Conservation (phyloP, 2,329 filamentous ascomycete species). For the Lachnellula arida region DNA sequence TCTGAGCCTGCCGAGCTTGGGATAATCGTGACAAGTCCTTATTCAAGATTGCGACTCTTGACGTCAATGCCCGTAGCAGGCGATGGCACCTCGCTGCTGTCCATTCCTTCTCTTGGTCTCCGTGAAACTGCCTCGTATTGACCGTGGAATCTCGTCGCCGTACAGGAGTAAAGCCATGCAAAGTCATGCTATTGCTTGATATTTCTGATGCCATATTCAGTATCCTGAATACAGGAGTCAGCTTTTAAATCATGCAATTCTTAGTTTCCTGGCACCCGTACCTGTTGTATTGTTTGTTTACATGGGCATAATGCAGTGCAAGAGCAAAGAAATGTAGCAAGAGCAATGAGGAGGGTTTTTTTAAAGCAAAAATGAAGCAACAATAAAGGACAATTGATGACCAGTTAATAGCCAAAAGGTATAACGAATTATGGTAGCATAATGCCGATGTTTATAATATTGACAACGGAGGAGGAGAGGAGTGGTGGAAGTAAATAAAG, state of each 20-base stretch:
- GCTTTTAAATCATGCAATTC: not conserved
- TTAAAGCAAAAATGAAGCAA: not conserved
- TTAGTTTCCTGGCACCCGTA: not conserved
- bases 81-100: constrained; percentile 41
- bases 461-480: not conserved
- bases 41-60: constrained; percentile 38
- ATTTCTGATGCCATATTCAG: constrained; percentile 6
- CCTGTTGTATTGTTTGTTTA: constrained; percentile 12
- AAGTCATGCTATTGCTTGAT: constrained; percentile 1
- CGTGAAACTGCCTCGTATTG: constrained; percentile 15
- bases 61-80: constrained; percentile 39
- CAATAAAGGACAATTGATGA: too few species aligned
- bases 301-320: constrained; percentile 1
- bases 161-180: constrained; percentile 27
- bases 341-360: not conserved
- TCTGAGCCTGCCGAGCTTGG: not conserved
- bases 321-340: constrained; percentile 1
- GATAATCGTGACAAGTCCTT: constrained; percentile 29
- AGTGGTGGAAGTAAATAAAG: not conserved
- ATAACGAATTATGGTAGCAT: too few species aligned
- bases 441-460: not conserved
- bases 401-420: not conserved
- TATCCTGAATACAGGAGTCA: constrained; percentile 1
- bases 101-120: constrained; percentile 31
- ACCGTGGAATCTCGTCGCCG: constrained; percentile 22